Base-by-base conservation (phyloP, 768 basidiomycete species). In the Phanerochaete sordida region DNA sequence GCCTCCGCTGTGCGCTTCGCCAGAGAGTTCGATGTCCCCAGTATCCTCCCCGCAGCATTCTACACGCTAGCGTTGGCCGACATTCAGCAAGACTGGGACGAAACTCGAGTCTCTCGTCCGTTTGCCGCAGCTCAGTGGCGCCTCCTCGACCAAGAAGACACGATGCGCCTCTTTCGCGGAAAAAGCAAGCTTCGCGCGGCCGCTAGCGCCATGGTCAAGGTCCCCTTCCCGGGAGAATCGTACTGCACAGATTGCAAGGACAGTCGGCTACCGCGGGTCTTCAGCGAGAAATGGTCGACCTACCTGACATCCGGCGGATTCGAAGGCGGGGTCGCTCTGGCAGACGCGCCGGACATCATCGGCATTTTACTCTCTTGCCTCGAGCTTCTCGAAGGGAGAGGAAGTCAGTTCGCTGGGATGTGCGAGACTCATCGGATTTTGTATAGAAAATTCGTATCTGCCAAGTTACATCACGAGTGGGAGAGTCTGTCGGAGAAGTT, bases 11-110 rank as follows among this genome's bases (percentile, higher is more conserved):
- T 65, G 9, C 35, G 50, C 19, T 54, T 65, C 35, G 64, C 62
- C 13, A 30, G 33, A 21, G 56, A 63, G 23, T 65, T 52, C 59
- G 28, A 60, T 46, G 43, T 63, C 15, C 62, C 57, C 19, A 27
- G 27, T n/a, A 64, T 65, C 19, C 48, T 65, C 1, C 64, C 63
- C 2, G 47, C 63, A 15, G 64, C 64, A n/a, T 60, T 64, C 26
- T 64, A 64, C 49, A 46, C 46, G 11, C 44, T 65, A 2, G 63
- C 54, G 13, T 11, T 28, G 16, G 33, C 31, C n/a, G n/a, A 28
- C 12, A n/a, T 30, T 3, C 30, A 31, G 12, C 28, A 31, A 4
- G 30, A 31, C 30, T 51, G 2, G 16, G 50, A 31, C 30, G n/a
- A 26, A 4, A 6, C 24, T 16, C 8, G 19, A 16, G 11, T 12